A percentile compares a stretch with the other conserved stretches of the same genome.
phyloP scores from a whole-genome alignment of 805 yeast genomes.

The Yarrowia hollandica region DNA sequence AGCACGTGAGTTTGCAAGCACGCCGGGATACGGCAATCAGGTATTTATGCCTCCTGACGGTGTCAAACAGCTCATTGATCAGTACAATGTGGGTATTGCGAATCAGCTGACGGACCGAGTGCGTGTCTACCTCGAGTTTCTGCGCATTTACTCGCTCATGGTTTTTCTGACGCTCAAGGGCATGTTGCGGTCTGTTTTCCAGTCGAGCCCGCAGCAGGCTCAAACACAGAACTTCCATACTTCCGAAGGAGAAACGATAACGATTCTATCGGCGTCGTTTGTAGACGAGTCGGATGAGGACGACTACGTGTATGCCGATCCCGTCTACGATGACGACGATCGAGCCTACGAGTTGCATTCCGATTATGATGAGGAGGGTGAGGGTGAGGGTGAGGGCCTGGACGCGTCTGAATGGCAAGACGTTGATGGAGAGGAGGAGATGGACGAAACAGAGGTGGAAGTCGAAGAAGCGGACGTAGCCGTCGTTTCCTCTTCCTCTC shows the following conservation, averaged over 20 bases:
- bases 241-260: not conserved
- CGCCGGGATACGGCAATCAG: slow-evolving; percentile 16
- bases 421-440: not conserved
- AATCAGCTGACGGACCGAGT: slow-evolving; percentile 9
- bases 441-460: too few species aligned
- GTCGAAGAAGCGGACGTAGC: not conserved
- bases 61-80: slow-evolving; percentile 12
- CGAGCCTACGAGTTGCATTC: not conserved
- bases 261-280: slow-evolving; percentile 17
- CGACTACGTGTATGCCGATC: not conserved
- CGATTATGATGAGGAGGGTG: slow-evolving; percentile 3
- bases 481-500: not conserved
- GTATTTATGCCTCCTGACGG: slow-evolving; percentile 22
- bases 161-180: not conserved
- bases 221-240: not conserved
- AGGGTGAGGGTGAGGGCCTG: not conserved
- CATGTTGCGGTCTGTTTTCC: not conserved
- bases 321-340: slow-evolving; percentile 6
- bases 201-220: not conserved
- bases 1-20: not conserved
- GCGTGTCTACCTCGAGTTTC: not conserved
- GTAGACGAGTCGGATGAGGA: slow-evolving; percentile 11
- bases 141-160: not conserved
- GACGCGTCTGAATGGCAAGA: not conserved
- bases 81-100: slow-evolving; percentile 11